Percentiles rank a stretch among this genome's conserved stretches.
These are phyloP conservation scores for Gastrodia elata DNA, from an alignment of 106 monocot species.

Conservation along the genomic window DNA sequence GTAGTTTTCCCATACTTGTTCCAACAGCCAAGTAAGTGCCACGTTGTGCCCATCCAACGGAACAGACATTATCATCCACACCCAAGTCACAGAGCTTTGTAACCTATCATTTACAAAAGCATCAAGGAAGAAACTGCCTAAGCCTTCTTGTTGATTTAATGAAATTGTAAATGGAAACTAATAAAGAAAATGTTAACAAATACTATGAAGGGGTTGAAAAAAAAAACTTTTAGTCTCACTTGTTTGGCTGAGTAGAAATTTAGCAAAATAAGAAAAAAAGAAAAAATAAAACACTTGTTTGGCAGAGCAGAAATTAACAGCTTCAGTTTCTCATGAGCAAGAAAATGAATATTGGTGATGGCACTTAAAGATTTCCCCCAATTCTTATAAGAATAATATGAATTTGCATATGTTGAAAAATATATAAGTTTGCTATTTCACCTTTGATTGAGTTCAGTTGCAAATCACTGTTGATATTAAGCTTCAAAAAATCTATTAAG, in stretches of 20 bases:
- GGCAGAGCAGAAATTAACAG: neutral
- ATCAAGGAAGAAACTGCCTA: neutral
- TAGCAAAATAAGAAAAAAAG: too few species aligned
- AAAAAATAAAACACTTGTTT: too few species aligned
- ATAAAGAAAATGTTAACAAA: neutral
- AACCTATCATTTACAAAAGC: constrained; percentile 32
- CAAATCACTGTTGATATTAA: neutral
- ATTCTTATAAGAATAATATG: neutral
- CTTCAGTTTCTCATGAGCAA: neutral
- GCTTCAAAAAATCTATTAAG: neutral
- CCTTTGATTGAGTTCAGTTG: neutral
- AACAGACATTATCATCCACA: constrained; percentile 84
- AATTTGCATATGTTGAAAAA: neutral
- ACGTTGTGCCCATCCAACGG: constrained; percentile 85
- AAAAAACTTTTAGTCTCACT: neutral
- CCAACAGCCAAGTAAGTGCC: constrained; percentile 85
- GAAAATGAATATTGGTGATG: neutral
- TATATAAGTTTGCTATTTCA: neutral
- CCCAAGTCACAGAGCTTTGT: constrained; percentile 90
- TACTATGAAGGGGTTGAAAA: neutral
- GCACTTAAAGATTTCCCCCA: neutral
- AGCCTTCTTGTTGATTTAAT: neutral
- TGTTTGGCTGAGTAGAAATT: neutral
- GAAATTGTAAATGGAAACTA: neutral
- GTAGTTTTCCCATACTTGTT: constrained; percentile 80